phyloP scores from a whole-genome alignment of 208 protist species.

The Angomonas desouzai region DNA sequence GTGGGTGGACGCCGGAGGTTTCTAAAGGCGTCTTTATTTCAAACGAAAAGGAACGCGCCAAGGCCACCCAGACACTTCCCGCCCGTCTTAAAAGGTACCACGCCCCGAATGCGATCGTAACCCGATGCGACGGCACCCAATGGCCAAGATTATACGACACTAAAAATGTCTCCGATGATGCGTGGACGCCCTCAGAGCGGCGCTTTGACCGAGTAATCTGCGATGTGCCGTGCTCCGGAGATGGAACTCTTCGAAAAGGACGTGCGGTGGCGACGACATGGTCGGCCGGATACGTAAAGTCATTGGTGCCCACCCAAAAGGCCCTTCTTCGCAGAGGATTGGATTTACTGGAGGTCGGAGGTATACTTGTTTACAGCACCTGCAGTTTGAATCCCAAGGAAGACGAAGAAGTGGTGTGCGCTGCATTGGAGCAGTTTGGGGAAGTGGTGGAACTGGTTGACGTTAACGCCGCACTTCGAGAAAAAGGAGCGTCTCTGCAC shows the following conservation, averaged over 20 bases:
- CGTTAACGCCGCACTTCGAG: conserved; percentile 56
- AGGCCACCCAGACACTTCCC: conserved; percentile 91
- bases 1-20: conserved; percentile 33
- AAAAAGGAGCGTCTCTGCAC: conserved; percentile 44
- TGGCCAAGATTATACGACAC: conserved; percentile 75
- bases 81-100: conserved; percentile 88
- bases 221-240: conserved; percentile 96
- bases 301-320: conserved; percentile 84
- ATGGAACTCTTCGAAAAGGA: conserved; percentile 94
- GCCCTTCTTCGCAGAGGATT: conserved; percentile 85
- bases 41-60: conserved; percentile 90
- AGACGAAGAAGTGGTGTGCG: conserved; percentile 94
- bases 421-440: conserved; percentile 68
- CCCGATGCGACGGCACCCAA: conserved; percentile 82
- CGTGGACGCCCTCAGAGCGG: conserved; percentile 26
- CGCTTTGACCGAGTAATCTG: conserved; percentile 91
- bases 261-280: conserved; percentile 78
- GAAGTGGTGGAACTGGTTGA: conserved; percentile 83
- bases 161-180: neutral
- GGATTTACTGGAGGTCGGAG: conserved; percentile 70
- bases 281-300: conserved; percentile 77
- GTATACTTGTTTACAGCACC: conserved; percentile 95
- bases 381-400: conserved; percentile 97
- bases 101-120: conserved; percentile 79
- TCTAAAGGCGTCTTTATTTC: conserved; percentile 67